Evolutionary conservation across 73 alveolate species (phyloP), one percentile per base, ranked within the genome.

Genomic region (Paramecium primaurelia): DNA sequence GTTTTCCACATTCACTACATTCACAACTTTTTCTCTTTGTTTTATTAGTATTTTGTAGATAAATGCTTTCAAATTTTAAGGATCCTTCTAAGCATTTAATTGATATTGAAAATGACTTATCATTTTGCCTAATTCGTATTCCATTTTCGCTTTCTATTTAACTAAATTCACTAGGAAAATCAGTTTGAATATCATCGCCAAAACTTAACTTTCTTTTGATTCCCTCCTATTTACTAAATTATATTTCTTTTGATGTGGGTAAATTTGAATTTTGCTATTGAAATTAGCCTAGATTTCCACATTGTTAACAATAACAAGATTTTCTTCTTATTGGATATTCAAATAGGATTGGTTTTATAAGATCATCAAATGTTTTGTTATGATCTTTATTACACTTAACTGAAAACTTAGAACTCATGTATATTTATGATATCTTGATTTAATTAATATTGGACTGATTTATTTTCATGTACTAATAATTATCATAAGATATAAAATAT

Each of bases 1-100:
- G 25, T 49, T 49, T n/a, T 12, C 87, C 87, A 73, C 87, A 73
- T 73, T 73, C 87, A 30, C 40, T 36, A 40, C 87, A 73, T 37
- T 73, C 60, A 73, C 87, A 73, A 12, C 87, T 73, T 10, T 32
- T 34, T 37, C 87, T 73, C 40, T 44, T 73, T 40, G 16, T 18
- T 73, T 34, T 73, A 2, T 0, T 64, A 64, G 12, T 64, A 7
- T 14, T 14, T 64, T 28, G 10, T 64, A n/a, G 0, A 20, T 3
- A 28, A 4, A 12, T 6, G 3, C 9, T 8, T 0, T 25, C 6
- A 12, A 28, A 3, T 28, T 64, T 28, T 34, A 32, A 6, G 26
- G 51, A 28, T 8, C 30, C 47, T 26, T 64, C 8, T 10, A 28
- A 1, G 25, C 10, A 4, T 40, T 9, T 60, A 25, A 18, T 25